A percentile compares a stretch with the other conserved stretches of the same genome.
Conservation (phyloP, 352 stramenopile species). For the Pythium periplocum region DNA sequence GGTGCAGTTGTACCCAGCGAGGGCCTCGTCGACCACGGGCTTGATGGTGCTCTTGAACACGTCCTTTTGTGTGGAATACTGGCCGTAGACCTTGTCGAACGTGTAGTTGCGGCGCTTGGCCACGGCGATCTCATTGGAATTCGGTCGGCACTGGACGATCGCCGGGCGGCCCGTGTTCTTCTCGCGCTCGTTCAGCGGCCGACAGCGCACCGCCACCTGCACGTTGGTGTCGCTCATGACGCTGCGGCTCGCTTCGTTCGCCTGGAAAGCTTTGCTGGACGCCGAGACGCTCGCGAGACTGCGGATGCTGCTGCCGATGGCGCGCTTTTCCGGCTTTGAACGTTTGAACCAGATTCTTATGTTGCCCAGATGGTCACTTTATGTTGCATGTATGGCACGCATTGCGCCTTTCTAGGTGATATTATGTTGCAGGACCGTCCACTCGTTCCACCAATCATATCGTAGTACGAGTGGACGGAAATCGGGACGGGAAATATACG, state of each 20-base stretch:
- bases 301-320: background rate
- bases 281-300: background rate
- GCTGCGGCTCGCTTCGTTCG: slow-evolving; percentile 12
- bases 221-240: slow-evolving; percentile 54
- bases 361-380: background rate
- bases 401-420: no score
- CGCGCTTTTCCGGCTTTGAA: slow-evolving; percentile 10
- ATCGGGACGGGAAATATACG: background rate
- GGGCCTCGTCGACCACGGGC: slow-evolving; percentile 94
- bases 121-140: slow-evolving; percentile 82
- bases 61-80: slow-evolving; percentile 96
- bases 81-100: slow-evolving; percentile 92
- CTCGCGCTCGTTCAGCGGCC: slow-evolving; percentile 86
- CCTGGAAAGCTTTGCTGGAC: no score
- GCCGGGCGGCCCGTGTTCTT: slow-evolving; percentile 65
- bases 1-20: slow-evolving; percentile 94
- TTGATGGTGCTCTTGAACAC: slow-evolving; percentile 92
- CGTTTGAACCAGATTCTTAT: slow-evolving; percentile 4
- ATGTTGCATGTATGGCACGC: slow-evolving; percentile 4
- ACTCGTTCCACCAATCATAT: slow-evolving; percentile 11
- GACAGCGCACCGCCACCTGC: slow-evolving; percentile 88
- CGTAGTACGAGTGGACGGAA: slow-evolving; percentile 4
- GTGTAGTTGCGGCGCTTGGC: slow-evolving; percentile 88
- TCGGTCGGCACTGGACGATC: slow-evolving; percentile 84
- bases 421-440: slow-evolving; percentile 5